Evolutionary conservation across 768 basidiomycete species (phyloP).

Genomic region (Rhizopogon salebrosus): DNA sequence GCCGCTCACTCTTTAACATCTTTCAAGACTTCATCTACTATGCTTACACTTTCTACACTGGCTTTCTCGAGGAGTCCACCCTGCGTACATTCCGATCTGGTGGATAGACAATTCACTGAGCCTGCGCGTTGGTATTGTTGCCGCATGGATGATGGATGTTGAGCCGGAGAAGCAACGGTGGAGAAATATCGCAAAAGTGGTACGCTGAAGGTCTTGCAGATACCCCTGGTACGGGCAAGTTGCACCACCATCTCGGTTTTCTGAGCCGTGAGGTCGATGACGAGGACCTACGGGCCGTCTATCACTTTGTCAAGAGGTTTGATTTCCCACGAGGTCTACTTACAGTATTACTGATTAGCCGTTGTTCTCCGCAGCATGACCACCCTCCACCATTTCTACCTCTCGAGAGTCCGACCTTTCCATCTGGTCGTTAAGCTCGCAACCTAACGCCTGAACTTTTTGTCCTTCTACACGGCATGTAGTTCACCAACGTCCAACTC

Average conservation of each 20-base stretch:
- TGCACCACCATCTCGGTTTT: conserved; percentile 92
- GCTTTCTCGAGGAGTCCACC: conserved; percentile 76
- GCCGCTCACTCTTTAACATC: conserved; percentile 72
- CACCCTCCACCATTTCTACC: conserved; percentile 80
- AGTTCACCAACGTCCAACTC: conserved; percentile 91
- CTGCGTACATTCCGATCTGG: conserved; percentile 73
- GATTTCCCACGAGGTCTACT: conserved; percentile 16
- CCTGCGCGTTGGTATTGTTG: conserved; percentile 81
- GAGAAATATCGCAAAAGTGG: conserved; percentile 85
- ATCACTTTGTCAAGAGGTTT: conserved; percentile 94
- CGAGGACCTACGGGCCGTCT: conserved; percentile 80
- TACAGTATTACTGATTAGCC: neutral
- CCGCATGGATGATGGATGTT: conserved; percentile 76
- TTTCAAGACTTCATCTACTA: conserved; percentile 95
- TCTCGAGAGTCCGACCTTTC: conserved; percentile 88
- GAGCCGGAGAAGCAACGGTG: conserved; percentile 92
- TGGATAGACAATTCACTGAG: conserved; percentile 61
- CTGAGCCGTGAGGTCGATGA: conserved; percentile 78
- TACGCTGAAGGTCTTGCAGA: conserved; percentile 83
- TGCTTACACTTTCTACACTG: conserved; percentile 91
- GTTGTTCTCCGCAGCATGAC: conserved; percentile 60
- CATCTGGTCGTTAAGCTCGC: conserved; percentile 73
- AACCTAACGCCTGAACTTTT: conserved; percentile 60
- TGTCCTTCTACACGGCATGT: conserved; percentile 91
- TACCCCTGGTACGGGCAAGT: conserved; percentile 88